Conservation (phyloP, 108 stramenopile genomes). For the Pseudonitzschia delicatissima region DNA sequence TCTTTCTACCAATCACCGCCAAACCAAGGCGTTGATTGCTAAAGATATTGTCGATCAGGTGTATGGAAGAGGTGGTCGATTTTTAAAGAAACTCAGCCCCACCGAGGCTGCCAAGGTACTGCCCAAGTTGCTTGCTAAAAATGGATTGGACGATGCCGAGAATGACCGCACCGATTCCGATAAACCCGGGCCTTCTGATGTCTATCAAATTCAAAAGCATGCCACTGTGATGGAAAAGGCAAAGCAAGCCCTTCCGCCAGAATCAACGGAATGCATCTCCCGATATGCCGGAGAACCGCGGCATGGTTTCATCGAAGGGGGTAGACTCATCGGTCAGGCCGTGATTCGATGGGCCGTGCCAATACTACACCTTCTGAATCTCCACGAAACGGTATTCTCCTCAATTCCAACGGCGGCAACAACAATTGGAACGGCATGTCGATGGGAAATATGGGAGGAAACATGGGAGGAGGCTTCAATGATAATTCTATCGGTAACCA, state of each 20-base stretch:
- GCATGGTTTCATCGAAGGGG: too few species aligned
- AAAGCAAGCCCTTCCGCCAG: slow-evolving; percentile 62
- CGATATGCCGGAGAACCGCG: too few species aligned
- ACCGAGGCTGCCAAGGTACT: slow-evolving; percentile 26
- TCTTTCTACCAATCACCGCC: slow-evolving; percentile 48
- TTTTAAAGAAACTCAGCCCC: slow-evolving; percentile 62
- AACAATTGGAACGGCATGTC: too few species aligned
- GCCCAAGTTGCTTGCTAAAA: neutral
- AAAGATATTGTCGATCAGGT: slow-evolving; percentile 71
- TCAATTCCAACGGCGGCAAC: too few species aligned
- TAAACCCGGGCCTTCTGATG: slow-evolving; percentile 17
- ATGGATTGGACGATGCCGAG: slow-evolving; percentile 39
- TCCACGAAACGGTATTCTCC: too few species aligned
- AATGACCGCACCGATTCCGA: neutral
- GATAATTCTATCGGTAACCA: too few species aligned
- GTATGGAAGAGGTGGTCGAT: slow-evolving; percentile 57
- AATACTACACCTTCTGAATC: too few species aligned
- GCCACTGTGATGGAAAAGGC: slow-evolving; percentile 67
- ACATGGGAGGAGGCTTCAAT: too few species aligned
- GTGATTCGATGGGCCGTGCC: too few species aligned
- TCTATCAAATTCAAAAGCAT: slow-evolving; percentile 43
- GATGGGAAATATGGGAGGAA: too few species aligned
- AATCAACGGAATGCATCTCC: slow-evolving; percentile 25
- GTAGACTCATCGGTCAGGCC: too few species aligned
- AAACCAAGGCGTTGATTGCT: slow-evolving; percentile 71